phyloP scores from a whole-genome alignment of 2,329 filamentous ascomycete species.

The Tolypocladium inflatum region DNA sequence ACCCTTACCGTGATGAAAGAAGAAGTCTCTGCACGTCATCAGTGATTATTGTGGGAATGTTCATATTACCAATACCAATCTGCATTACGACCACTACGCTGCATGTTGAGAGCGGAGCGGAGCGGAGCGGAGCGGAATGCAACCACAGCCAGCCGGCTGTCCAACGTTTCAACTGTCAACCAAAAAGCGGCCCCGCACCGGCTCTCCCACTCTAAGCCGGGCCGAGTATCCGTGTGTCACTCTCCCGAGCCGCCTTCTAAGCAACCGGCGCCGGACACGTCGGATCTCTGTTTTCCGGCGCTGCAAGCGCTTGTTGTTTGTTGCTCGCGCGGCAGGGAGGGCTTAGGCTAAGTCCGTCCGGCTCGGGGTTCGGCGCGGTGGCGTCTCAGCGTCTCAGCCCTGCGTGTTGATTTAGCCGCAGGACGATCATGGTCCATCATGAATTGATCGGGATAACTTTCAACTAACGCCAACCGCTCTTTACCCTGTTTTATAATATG shows the following conservation, averaged over 20 bases:
- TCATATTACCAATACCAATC: too few species aligned
- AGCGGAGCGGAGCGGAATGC: background rate
- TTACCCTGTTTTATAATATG: too few species aligned
- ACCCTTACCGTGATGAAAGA: too few species aligned
- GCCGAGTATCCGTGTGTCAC: background rate
- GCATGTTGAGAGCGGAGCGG: background rate
- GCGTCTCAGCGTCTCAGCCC: background rate
- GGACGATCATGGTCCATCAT: background rate
- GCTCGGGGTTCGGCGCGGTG: background rate
- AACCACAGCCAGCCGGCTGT: background rate
- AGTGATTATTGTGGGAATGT: too few species aligned
- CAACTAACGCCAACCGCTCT: too few species aligned
- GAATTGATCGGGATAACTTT: background rate
- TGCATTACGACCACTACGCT: too few species aligned
- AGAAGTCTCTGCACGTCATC: too few species aligned
- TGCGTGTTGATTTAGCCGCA: background rate
- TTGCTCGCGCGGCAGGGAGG: background rate
- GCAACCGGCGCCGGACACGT: too few species aligned
- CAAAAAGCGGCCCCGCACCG: background rate
- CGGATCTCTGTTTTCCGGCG: background rate
- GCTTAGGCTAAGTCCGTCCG: background rate
- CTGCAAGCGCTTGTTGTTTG: background rate
- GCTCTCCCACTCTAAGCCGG: background rate
- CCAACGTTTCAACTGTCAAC: too few species aligned
- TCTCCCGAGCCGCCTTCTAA: background rate